phyloP scores from a whole-genome alignment of 352 stramenopile genomes.

The Peronosclerospora sorghi region DNA sequence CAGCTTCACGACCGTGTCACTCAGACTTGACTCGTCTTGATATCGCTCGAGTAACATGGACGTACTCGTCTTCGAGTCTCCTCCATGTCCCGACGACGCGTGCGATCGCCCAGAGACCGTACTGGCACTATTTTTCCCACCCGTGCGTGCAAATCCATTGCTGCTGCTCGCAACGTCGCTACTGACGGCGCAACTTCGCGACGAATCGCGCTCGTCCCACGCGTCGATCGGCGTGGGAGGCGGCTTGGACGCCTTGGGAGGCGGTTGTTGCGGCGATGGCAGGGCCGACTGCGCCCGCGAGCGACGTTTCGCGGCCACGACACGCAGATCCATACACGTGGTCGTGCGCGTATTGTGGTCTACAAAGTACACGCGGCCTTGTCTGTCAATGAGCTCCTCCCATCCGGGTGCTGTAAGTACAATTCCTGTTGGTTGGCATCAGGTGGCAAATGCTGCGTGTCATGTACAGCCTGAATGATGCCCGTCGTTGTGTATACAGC shows the following conservation, averaged over 20 bases:
- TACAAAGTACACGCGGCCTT: constrained; percentile 75
- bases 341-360: constrained; percentile 67
- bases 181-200: constrained; percentile 1
- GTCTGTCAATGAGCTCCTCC: constrained; percentile 66
- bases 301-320: constrained; percentile 16
- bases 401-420: constrained; percentile 60
- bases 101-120: constrained; percentile 10
- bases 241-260: too few species aligned
- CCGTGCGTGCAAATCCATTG: constrained; percentile 3
- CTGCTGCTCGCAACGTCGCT: constrained; percentile 3
- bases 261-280: too few species aligned
- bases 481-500: too few species aligned
- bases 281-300: constrained; percentile 12
- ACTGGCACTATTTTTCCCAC: constrained; percentile 13
- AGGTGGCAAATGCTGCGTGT: too few species aligned
- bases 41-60: constrained; percentile 22
- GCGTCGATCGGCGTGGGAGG: too few species aligned
- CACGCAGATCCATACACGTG: constrained; percentile 71
- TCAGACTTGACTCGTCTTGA: constrained; percentile 19
- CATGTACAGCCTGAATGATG: too few species aligned
- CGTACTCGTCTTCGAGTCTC: constrained; percentile 12
- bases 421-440: too few species aligned
- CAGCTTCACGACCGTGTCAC: constrained; percentile 10
- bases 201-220: too few species aligned
- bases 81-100: constrained; percentile 3